Percentiles rank a stretch among this genome's conserved stretches.
phyloP scores from a whole-genome alignment of 768 basidiomycete genomes.

The Jaapia argillacea region DNA sequence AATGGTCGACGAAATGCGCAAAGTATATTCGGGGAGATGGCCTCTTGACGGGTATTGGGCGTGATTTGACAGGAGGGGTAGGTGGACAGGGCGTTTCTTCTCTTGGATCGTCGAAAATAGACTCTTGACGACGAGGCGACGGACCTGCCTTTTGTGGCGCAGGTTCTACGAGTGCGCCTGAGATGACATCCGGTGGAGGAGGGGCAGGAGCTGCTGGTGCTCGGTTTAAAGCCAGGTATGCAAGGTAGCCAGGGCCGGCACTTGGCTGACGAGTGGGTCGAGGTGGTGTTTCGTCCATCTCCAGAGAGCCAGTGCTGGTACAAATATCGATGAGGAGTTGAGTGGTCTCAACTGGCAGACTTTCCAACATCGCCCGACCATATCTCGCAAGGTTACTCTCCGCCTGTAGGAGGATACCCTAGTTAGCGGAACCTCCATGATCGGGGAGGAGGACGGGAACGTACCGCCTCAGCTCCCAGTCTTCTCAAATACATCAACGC shows the following conservation, averaged over 20 bases:
- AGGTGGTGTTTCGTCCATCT: slow-evolving; percentile 22
- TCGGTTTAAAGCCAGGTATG: slow-evolving; percentile 70
- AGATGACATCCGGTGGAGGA: slow-evolving; percentile 17
- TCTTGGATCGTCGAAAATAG: slow-evolving; percentile 23
- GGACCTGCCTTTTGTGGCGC: slow-evolving; percentile 10
- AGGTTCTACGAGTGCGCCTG: too few relatives aligned
- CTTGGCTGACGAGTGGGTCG: slow-evolving; percentile 14
- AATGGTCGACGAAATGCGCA: slow-evolving; percentile 89
- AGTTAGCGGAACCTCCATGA: background rate
- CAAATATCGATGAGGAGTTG: slow-evolving; percentile 88
- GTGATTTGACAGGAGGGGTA: slow-evolving; percentile 6
- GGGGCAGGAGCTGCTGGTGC: slow-evolving; percentile 31
- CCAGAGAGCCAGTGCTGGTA: slow-evolving; percentile 48
- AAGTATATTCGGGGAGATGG: slow-evolving; percentile 86
- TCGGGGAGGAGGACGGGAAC: slow-evolving; percentile 19
- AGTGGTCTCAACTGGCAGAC: slow-evolving; percentile 82
- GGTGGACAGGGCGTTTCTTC: slow-evolving; percentile 15
- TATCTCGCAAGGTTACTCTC: slow-evolving; percentile 83
- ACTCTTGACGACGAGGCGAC: slow-evolving; percentile 28
- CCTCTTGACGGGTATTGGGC: slow-evolving; percentile 30
- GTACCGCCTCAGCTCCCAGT: slow-evolving; percentile 69
- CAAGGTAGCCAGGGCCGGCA: slow-evolving; percentile 40
- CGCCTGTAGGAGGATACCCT: slow-evolving; percentile 38
- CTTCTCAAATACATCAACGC: slow-evolving; percentile 74
- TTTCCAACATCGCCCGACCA: slow-evolving; percentile 75